These are phyloP conservation scores for Tylopilus vinaceipallidus DNA, from an alignment of 768 basidiomycete species.

Conservation along the genomic window DNA sequence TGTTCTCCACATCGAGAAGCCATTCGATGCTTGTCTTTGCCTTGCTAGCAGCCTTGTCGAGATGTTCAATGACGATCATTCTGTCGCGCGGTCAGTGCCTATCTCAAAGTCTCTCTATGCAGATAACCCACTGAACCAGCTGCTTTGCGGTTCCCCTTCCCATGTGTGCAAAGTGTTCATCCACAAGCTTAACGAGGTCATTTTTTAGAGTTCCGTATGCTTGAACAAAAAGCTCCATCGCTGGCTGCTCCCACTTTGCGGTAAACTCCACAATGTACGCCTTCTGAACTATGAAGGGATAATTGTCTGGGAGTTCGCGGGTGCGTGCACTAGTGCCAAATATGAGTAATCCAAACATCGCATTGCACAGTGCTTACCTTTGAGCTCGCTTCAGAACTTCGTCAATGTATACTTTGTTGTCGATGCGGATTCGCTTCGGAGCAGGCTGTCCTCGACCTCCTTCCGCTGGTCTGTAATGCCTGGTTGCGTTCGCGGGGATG, in stretches of 20 bases:
- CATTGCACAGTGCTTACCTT: not conserved
- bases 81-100: slow-evolving; percentile 28
- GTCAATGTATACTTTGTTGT: slow-evolving; percentile 40
- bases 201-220: slow-evolving; percentile 36
- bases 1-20: slow-evolving; percentile 45
- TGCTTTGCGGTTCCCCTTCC: slow-evolving; percentile 50
- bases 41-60: slow-evolving; percentile 39
- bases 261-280: slow-evolving; percentile 45
- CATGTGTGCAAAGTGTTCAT: slow-evolving; percentile 46
- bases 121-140: slow-evolving; percentile 39
- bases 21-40: slow-evolving; percentile 42
- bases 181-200: slow-evolving; percentile 41
- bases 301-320: slow-evolving; percentile 63
- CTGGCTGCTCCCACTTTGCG: slow-evolving; percentile 46
- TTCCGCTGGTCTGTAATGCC: too few species aligned
- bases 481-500: too few species aligned
- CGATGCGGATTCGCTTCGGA: not conserved
- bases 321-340: slow-evolving; percentile 43
- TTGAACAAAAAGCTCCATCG: slow-evolving; percentile 39
- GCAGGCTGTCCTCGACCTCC: not conserved
- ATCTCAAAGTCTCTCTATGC: too few species aligned
- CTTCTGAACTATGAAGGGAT: slow-evolving; percentile 58
- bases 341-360: not conserved
- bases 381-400: slow-evolving; percentile 43
- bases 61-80: slow-evolving; percentile 44